Conservation (phyloP, 345 rosid species). For the Salix arbutifolia region DNA sequence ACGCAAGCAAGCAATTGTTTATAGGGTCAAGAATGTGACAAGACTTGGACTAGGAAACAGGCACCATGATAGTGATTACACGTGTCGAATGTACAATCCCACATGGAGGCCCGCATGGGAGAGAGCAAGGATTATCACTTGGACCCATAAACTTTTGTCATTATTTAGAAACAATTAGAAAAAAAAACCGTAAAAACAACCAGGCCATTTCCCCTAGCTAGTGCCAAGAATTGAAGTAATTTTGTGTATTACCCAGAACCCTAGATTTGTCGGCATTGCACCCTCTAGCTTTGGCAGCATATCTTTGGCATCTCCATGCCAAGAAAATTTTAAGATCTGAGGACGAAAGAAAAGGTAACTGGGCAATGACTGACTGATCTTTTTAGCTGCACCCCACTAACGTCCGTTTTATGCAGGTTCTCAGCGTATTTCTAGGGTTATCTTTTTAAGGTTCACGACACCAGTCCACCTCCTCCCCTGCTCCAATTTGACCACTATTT, state of each 20-base stretch:
- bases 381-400: constrained; percentile 14
- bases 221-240: not conserved
- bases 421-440: constrained; percentile 38
- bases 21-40: not conserved
- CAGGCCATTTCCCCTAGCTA: not conserved
- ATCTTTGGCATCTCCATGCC: not conserved
- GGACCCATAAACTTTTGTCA: constrained; percentile 1
- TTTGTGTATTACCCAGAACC: constrained; percentile 3
- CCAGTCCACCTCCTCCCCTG: not conserved
- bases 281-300: constrained; percentile 21
- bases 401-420: constrained; percentile 23
- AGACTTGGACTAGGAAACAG: constrained; percentile 5
- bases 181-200: not conserved
- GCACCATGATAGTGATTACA: constrained; percentile 10
- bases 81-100: constrained; percentile 1
- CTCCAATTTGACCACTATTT: not conserved
- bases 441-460: not conserved
- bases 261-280: constrained; percentile 30
- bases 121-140: not conserved
- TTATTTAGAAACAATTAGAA: not conserved
- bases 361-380: not conserved
- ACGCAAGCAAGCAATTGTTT: not conserved
- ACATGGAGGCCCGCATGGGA: not conserved
- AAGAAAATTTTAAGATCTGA: not conserved
- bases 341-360: not conserved